Percentiles rank a stretch among this genome's conserved stretches.
Evolutionary conservation across 2,329 filamentous ascomycete species (phyloP).

Genomic region (Escovopsis sp.): DNA sequence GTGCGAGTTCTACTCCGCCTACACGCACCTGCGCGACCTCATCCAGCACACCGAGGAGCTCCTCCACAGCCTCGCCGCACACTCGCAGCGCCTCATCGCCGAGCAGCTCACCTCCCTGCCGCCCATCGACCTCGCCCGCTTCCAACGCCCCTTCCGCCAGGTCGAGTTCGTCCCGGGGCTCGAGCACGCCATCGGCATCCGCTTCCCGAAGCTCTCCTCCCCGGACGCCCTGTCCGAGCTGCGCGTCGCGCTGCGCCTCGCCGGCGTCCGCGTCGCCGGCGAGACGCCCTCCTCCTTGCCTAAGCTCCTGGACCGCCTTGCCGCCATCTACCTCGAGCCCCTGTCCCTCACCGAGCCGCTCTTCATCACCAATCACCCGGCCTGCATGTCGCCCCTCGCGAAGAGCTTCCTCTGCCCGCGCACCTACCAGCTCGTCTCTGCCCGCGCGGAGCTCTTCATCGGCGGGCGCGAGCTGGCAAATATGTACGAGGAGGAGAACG

Average conservation of each 20-base stretch:
- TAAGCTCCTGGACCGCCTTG: conserved; percentile 67
- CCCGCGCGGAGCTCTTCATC: conserved; percentile 75
- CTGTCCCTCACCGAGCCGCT: conserved; percentile 51
- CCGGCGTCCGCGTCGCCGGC: conserved; percentile 48
- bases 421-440: conserved; percentile 58
- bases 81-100: conserved; percentile 31
- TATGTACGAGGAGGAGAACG: conserved; percentile 97
- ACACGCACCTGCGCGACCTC: conserved; percentile 59
- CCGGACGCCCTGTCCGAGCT: conserved; percentile 43
- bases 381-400: conserved; percentile 77
- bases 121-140: conserved; percentile 31
- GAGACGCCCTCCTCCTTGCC: conserved; percentile 43
- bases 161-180: conserved; percentile 74
- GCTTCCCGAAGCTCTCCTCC: conserved; percentile 46
- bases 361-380: conserved; percentile 81
- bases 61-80: conserved; percentile 41
- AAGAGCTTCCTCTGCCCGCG: conserved; percentile 65
- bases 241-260: conserved; percentile 35
- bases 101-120: conserved; percentile 30
- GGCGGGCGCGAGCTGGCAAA: conserved; percentile 73
- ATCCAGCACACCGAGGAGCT: conserved; percentile 63
- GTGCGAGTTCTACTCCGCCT: conserved; percentile 91
- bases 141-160: conserved; percentile 42
- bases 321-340: conserved; percentile 62
- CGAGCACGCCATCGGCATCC: conserved; percentile 48